These are phyloP conservation scores for Silene noctiflora DNA, from an alignment of 179 eudicot genomes.

Conservation along the genomic window DNA sequence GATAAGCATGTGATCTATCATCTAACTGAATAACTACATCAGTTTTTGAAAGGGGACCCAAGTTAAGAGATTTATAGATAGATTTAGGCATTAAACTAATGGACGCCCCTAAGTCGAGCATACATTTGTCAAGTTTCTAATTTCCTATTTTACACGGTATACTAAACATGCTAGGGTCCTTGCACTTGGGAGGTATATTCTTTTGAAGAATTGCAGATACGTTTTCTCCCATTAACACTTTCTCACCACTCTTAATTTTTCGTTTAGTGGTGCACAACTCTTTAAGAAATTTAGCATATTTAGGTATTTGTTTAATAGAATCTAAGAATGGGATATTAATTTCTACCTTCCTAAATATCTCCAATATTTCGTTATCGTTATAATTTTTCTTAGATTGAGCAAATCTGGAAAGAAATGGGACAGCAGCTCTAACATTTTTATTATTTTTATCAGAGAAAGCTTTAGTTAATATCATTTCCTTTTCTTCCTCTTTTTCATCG, in stretches of 20 bases:
- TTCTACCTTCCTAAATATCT: too few species aligned
- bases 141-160: background rate
- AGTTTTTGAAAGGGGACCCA: background rate
- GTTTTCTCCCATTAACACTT: background rate
- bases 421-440: too few species aligned
- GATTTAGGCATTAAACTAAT: slow-evolving; percentile 13
- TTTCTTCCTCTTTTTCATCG: too few species aligned
- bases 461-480: too few species aligned
- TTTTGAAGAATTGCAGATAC: background rate
- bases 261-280: too few species aligned
- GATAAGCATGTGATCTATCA: background rate
- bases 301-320: too few species aligned
- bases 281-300: too few species aligned
- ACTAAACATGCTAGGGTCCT: slow-evolving; percentile 1
- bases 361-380: too few species aligned
- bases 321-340: too few species aligned
- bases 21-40: background rate
- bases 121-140: background rate
- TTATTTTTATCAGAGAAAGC: too few species aligned
- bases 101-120: background rate
- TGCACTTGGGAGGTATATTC: slow-evolving; percentile 8
- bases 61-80: background rate
- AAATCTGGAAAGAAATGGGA: too few species aligned
- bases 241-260: background rate
- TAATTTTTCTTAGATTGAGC: too few species aligned